phyloP scores from a whole-genome alignment of 176 grass and related monocot genomes.

The Neostapfia colusana region DNA sequence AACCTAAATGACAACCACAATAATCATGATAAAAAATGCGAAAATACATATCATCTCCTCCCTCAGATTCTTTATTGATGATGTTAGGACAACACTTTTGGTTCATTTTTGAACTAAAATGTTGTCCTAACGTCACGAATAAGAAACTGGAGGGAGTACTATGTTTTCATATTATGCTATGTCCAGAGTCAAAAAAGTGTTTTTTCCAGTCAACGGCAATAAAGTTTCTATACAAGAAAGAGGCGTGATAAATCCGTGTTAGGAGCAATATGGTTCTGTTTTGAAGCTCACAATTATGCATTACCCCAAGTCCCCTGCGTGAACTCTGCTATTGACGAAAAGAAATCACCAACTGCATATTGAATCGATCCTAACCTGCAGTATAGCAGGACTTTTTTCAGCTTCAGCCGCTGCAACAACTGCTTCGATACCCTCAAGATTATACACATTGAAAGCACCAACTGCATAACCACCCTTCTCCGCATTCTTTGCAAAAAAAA shows the following conservation, averaged over 20 bases:
- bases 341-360: slow-evolving; percentile 14
- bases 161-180: not conserved
- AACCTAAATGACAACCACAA: slow-evolving; percentile 57
- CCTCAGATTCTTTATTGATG: too few relatives aligned
- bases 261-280: not conserved
- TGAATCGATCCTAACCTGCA: slow-evolving; percentile 63
- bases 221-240: too few relatives aligned
- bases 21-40: slow-evolving; percentile 24
- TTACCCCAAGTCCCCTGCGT: not conserved
- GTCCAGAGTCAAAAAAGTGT: not conserved
- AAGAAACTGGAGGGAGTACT: not conserved
- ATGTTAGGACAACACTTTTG: too few relatives aligned
- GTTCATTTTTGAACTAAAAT: too few relatives aligned
- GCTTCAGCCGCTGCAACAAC: slow-evolving; percentile 89
- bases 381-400: slow-evolving; percentile 86
- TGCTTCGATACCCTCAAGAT: slow-evolving; percentile 90
- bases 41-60: not conserved
- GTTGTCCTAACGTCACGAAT: too few relatives aligned
- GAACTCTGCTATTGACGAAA: not conserved
- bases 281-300: not conserved
- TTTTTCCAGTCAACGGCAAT: not conserved
- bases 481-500: slow-evolving; percentile 63
- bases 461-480: slow-evolving; percentile 87
- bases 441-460: slow-evolving; percentile 98
- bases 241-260: not conserved